phyloP scores from a whole-genome alignment of 352 stramenopile species.

The Globisporangium iwayamae region DNA sequence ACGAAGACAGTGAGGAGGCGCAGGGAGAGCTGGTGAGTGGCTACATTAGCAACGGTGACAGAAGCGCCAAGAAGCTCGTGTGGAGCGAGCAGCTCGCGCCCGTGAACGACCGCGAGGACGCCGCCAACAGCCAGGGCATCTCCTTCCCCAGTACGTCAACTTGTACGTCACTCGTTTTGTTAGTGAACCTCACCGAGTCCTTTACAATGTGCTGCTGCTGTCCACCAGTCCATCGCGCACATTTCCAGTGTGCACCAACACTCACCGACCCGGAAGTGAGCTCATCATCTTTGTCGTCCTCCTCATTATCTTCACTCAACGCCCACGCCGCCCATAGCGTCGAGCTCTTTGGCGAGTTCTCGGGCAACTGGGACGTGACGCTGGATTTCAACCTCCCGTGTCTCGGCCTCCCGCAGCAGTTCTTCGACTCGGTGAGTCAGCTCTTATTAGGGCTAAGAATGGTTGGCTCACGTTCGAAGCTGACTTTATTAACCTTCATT shows the following conservation, averaged over 20 bases:
- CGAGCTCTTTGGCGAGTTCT: constrained; percentile 48
- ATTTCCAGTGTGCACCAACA: constrained; percentile 24
- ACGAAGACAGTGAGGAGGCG: neutral
- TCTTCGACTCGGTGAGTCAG: constrained; percentile 47
- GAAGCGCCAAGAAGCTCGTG: neutral
- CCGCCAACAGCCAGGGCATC: constrained; percentile 37
- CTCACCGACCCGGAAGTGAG: constrained; percentile 4
- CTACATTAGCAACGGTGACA: constrained; percentile 4
- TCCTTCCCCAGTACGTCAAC: constrained; percentile 43
- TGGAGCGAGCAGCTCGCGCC: constrained; percentile 57
- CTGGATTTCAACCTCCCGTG: constrained; percentile 62
- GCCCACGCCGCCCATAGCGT: constrained; percentile 13
- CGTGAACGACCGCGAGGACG: constrained; percentile 27
- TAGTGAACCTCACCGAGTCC: too few species aligned
- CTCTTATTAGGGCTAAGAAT: too few species aligned
- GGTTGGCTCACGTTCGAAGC: neutral
- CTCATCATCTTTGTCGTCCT: neutral
- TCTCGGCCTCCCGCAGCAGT: constrained; percentile 53
- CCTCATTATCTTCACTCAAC: neutral
- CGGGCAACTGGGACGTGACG: constrained; percentile 52
- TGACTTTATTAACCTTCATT: neutral
- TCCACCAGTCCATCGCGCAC: constrained; percentile 37
- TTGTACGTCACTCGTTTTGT: too few species aligned
- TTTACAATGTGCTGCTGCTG: neutral
- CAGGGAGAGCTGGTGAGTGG: constrained; percentile 10